These are phyloP conservation scores for Beauveria asiatica DNA, from an alignment of 2,329 filamentous ascomycete genomes.

Conservation along the genomic window DNA sequence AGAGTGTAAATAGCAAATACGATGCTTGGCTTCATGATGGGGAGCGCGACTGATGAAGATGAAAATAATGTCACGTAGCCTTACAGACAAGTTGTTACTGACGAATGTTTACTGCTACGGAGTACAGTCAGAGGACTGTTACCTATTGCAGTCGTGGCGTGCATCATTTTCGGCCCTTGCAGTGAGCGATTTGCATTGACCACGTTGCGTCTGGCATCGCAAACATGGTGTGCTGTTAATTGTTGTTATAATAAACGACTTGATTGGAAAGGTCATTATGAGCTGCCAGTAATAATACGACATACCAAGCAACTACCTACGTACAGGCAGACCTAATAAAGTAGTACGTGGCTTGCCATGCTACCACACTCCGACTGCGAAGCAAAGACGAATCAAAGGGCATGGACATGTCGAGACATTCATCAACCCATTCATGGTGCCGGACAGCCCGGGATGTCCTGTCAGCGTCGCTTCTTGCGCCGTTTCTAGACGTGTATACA, in stretches of 20 bases:
- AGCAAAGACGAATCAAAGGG: background rate
- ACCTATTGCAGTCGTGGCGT: background rate
- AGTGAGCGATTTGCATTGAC: background rate
- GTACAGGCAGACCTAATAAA: background rate
- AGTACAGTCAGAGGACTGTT: background rate
- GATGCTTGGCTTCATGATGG: background rate
- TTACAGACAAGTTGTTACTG: background rate
- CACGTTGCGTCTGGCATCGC: slow-evolving; percentile 8
- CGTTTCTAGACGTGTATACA: background rate
- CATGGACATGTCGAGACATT: slow-evolving; percentile 1
- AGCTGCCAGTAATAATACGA: background rate
- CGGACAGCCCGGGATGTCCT: background rate
- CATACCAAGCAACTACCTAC: too few relatives aligned
- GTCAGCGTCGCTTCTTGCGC: background rate
- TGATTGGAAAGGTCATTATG: slow-evolving; percentile 1
- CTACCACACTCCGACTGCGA: background rate
- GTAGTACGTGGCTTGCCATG: background rate
- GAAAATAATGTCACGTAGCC: slow-evolving; percentile 4
- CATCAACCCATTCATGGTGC: background rate
- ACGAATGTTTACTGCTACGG: background rate
- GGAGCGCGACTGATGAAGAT: background rate
- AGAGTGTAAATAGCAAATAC: too few relatives aligned
- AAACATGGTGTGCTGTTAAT: background rate
- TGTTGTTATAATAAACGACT: background rate
- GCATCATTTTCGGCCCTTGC: background rate